phyloP scores from a whole-genome alignment of 371 early-diverging fungal genomes.

The Cokeromyces recurvatus region DNA sequence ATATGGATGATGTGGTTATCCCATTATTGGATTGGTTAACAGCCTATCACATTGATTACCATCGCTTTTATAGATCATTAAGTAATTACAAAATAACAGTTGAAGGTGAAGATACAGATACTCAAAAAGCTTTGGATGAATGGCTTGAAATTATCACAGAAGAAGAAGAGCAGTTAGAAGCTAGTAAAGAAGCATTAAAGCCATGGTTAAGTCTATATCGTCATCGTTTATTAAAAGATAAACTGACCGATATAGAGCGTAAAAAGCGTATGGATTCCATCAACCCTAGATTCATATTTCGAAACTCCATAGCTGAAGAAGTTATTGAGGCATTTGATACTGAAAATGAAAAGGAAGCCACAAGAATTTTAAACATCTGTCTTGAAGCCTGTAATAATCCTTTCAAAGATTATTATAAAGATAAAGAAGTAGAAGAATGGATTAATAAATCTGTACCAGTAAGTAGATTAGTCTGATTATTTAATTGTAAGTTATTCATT shows the following conservation, averaged over 20 bases:
- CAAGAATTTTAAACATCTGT: constrained; percentile 40
- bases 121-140: constrained; percentile 23
- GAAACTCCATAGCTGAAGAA: constrained; percentile 72
- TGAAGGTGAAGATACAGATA: constrained; percentile 37
- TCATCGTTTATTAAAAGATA: constrained; percentile 41
- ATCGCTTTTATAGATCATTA: constrained; percentile 68
- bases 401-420: constrained; percentile 45
- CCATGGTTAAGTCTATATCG: constrained; percentile 49
- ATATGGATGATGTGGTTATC: constrained; percentile 53
- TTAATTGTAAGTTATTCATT: constrained; percentile 15
- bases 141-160: constrained; percentile 33
- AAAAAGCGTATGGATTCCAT: constrained; percentile 50
- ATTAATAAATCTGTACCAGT: constrained; percentile 28
- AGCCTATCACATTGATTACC: constrained; percentile 61
- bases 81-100: constrained; percentile 27
- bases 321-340: constrained; percentile 52
- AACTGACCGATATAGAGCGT: constrained; percentile 21
- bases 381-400: constrained; percentile 54
- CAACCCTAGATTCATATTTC: constrained; percentile 69
- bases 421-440: constrained; percentile 29
- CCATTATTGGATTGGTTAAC: constrained; percentile 70
- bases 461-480: constrained; percentile 10
- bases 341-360: constrained; percentile 21
- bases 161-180: constrained; percentile 8
- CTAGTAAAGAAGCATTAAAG: constrained; percentile 23